Base-by-base conservation (phyloP, 495 filamentous ascomycete genomes). In the Pseudotulostoma volvatum region DNA sequence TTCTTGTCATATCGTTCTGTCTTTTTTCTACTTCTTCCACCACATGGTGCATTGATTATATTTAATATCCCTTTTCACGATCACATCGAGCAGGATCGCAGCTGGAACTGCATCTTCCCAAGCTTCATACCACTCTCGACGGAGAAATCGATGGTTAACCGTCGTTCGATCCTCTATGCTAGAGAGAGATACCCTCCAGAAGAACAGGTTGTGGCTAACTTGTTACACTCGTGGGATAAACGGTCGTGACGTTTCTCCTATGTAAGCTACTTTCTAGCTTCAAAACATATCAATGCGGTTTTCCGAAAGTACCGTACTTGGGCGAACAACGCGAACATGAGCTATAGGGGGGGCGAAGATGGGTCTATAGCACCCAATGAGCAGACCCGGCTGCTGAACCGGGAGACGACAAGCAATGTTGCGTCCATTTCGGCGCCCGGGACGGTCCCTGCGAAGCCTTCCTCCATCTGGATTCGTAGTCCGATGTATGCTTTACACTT, bases 391-490 rank as follows among this genome's bases (percentile, higher is more conserved):
- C 42, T 66, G 33, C 51, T 66, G 7, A 41, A 46, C 37, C 19
- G 33, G 23, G 39, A 43, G 33, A 41, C 20, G 41, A 42, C n/a
- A 20, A 25, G 31, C 42, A 44, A 18, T 44, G 46, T 2, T 44
- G 36, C 34, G 7, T 1, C 14, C 11, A 7, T 51, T 1, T 46
- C 40, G 5, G 41, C 53, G 7, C 43, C 53, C 32, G 43, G 18
- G 7, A 20, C 32, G 21, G 51, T 50, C 9, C 56, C 57, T 31
- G 46, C 49, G 11, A 57, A 66, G 36, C 56, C 64, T 38, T 43
- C 49, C 25, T 53, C 52, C 2, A 45, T 50, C 36, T 74, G 73
- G 56, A 62, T 77, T 33, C 60, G 63, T 37, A 76, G 66, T 57
- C 77, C 79, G 11, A 61, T 66, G 39, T 61, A 61, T 7, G 55